Evolutionary conservation across 2,329 filamentous ascomycete genomes (phyloP).

Genomic region (Metarhizium humberi): DNA sequence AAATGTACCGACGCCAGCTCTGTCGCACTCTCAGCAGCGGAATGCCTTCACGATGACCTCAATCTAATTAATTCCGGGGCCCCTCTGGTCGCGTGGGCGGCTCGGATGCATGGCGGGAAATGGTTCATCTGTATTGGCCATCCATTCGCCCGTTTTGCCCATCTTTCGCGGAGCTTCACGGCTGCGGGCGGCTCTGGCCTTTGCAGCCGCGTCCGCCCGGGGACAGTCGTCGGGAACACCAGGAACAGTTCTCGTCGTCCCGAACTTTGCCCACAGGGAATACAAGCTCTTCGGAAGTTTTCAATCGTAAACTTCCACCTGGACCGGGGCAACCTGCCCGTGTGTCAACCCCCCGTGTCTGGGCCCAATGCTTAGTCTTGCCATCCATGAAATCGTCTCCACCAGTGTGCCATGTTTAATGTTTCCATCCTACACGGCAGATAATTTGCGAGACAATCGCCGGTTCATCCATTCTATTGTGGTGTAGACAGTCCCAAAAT

Average conservation of each 20-base stretch:
- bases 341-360: not conserved
- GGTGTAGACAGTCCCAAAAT: not conserved
- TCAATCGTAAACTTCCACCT: not conserved
- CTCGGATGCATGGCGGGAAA: not conserved
- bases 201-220: conserved; percentile 5
- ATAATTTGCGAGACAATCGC: not conserved
- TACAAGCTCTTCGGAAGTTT: not conserved
- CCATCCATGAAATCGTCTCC: not conserved
- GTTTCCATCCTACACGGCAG: not conserved
- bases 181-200: not conserved
- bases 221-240: conserved; percentile 3
- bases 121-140: not conserved
- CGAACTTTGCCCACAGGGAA: conserved; percentile 2
- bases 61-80: not conserved
- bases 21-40: not conserved
- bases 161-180: conserved; percentile 8
- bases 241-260: conserved; percentile 3
- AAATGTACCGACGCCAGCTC: not conserved
- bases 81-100: not conserved
- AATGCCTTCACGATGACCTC: conserved; percentile 1
- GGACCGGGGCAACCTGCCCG: not conserved
- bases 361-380: not conserved
- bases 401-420: not conserved
- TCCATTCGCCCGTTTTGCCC: not conserved
- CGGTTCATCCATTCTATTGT: not conserved